These are phyloP conservation scores for Fallopia convolvulus DNA, from an alignment of 148 eudicot genomes.

Conservation along the genomic window DNA sequence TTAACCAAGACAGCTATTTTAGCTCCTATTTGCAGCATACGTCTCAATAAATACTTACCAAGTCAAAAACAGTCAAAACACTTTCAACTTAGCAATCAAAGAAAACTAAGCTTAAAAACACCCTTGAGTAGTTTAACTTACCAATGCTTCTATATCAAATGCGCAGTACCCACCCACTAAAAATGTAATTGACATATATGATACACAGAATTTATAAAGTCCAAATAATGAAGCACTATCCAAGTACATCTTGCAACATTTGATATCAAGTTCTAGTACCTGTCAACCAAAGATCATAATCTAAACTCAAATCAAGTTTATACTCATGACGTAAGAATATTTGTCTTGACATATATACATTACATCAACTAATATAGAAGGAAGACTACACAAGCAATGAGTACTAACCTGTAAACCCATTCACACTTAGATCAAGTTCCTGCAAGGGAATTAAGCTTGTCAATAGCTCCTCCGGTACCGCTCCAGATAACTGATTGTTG, in stretches of 20 bases:
- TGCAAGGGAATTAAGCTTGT: conserved; percentile 44
- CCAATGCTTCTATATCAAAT: not conserved
- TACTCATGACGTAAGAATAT: not conserved
- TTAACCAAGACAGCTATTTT: not conserved
- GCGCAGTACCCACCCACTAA: not conserved
- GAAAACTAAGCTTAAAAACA: not conserved
- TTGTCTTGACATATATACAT: not conserved
- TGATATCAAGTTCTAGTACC: not conserved
- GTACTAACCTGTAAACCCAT: conserved; percentile 77
- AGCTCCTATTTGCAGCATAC: not conserved
- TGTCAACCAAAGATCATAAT: not conserved
- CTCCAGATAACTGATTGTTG: conserved; percentile 57
- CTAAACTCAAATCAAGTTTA: not conserved
- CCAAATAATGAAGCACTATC: not conserved
- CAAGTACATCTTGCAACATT: not conserved
- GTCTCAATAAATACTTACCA: not conserved
- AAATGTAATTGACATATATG: not conserved
- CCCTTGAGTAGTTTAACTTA: not conserved
- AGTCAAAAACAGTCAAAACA: not conserved
- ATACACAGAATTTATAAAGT: not conserved
- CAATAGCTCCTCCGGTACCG: conserved; percentile 50
- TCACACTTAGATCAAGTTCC: conserved; percentile 82
- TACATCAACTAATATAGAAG: not conserved
- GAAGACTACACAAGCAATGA: not conserved
- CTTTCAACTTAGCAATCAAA: not conserved